Evolutionary conservation across 805 yeast genomes (phyloP).

Genomic region (Kazachstania bromeliacearum): DNA sequence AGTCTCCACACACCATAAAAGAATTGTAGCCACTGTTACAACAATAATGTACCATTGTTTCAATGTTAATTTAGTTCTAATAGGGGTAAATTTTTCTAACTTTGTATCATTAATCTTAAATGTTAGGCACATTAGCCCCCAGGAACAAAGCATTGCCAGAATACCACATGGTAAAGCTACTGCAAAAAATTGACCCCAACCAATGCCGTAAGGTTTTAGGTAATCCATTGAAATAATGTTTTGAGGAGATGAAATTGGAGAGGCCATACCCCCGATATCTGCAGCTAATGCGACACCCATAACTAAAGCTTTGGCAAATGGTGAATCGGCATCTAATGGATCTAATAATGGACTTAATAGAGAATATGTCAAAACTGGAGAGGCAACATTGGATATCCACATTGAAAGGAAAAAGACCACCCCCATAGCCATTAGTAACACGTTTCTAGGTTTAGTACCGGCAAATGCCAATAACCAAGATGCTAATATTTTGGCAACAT

Average conservation of each 20-base stretch:
- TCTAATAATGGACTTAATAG: conserved; percentile 78
- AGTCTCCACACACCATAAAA: conserved; percentile 83
- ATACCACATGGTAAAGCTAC: conserved; percentile 76
- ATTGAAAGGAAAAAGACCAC: conserved; percentile 79
- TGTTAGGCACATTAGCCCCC: conserved; percentile 56
- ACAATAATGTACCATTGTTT: conserved; percentile 65
- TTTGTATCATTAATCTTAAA: conserved; percentile 42
- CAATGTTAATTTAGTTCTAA: conserved; percentile 56
- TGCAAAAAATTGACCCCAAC: conserved; percentile 90
- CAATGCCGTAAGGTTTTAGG: conserved; percentile 55
- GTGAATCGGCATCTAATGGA: conserved; percentile 65
- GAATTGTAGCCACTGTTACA: conserved; percentile 66
- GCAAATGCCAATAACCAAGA: conserved; percentile 69
- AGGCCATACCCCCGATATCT: conserved; percentile 91
- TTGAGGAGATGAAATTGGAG: conserved; percentile 95
- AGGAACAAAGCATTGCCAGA: conserved; percentile 51
- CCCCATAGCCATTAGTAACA: conserved; percentile 69
- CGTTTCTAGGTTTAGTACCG: conserved; percentile 73
- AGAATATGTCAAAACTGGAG: conserved; percentile 86
- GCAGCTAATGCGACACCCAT: conserved; percentile 89
- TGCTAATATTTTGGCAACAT: conserved; percentile 83
- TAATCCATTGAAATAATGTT: conserved; percentile 81
- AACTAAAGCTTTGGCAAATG: conserved; percentile 74
- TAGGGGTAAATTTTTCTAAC: conserved; percentile 37
- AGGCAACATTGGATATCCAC: conserved; percentile 96